Conservation (phyloP, 768 basidiomycete genomes). For the Rhizopogon rudus region DNA sequence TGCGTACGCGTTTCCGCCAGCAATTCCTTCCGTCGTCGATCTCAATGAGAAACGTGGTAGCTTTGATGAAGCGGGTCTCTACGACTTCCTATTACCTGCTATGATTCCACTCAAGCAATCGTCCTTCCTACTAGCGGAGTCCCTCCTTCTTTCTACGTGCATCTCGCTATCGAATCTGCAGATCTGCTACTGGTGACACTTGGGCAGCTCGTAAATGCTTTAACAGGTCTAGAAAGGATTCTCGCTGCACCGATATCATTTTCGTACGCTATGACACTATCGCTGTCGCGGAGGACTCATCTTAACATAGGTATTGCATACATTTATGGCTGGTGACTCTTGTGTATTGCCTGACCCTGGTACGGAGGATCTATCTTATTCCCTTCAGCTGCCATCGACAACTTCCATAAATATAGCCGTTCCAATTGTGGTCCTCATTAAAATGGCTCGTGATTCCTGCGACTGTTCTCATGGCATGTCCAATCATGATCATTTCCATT, state of each 20-base stretch:
- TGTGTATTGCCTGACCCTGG: conserved; percentile 57
- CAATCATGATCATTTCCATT: too few species aligned
- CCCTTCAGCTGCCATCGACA: not conserved
- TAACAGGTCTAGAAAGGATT: conserved; percentile 69
- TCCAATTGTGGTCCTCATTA: conserved; percentile 54
- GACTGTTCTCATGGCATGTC: conserved; percentile 44
- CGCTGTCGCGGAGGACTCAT: not conserved
- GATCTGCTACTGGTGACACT: conserved; percentile 44
- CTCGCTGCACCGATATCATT: conserved; percentile 75
- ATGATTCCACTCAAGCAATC: conserved; percentile 54
- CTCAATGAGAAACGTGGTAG: conserved; percentile 2
- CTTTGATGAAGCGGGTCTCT: conserved; percentile 1
- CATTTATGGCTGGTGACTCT: conserved; percentile 65
- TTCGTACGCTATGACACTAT: conserved; percentile 38
- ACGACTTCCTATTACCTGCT: conserved; percentile 45
- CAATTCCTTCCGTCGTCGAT: conserved; percentile 38
- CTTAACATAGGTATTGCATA: conserved; percentile 46
- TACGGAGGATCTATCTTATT: conserved; percentile 21
- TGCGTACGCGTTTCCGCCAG: conserved; percentile 50
- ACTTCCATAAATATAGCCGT: conserved; percentile 38
- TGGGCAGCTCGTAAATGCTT: conserved; percentile 53
- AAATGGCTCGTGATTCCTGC: conserved; percentile 63
- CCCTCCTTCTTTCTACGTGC: not conserved
- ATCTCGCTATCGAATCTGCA: conserved; percentile 16
- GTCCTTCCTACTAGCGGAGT: conserved; percentile 28